phyloP scores from a whole-genome alignment of 2,329 filamentous ascomycete genomes.

The Magnaporthales sp. region DNA sequence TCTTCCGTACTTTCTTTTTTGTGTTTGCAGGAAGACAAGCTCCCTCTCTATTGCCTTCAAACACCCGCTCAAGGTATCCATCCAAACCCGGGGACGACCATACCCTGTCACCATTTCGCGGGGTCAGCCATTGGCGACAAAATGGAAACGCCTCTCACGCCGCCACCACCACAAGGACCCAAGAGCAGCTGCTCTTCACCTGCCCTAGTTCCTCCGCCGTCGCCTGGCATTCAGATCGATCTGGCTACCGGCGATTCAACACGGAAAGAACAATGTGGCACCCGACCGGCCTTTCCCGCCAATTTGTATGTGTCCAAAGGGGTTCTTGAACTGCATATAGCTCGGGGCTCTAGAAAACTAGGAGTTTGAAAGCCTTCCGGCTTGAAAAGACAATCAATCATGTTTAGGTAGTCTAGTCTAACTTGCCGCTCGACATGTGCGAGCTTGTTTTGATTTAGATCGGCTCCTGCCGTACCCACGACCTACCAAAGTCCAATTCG shows the following conservation, averaged over 20 bases:
- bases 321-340: neutral
- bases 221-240: constrained; percentile 29
- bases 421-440: neutral
- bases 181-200: neutral
- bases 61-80: neutral
- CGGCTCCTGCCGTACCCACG: constrained; percentile 28
- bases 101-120: neutral
- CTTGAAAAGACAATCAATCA: neutral
- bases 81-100: neutral
- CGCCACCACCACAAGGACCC: neutral
- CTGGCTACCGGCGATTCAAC: constrained; percentile 19
- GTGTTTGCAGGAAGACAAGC: neutral
- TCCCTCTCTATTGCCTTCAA: neutral
- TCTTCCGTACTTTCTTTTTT: neutral
- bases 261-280: constrained; percentile 8
- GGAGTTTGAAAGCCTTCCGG: neutral
- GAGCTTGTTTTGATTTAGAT: constrained; percentile 23
- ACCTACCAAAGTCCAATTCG: constrained; percentile 44
- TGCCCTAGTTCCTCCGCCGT: constrained; percentile 16
- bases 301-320: constrained; percentile 30
- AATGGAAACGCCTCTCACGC: neutral
- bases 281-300: constrained; percentile 24
- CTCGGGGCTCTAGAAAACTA: neutral
- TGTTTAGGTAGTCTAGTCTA: neutral
- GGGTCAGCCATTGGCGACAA: neutral